Base-by-base conservation (phyloP, 495 filamentous ascomycete species). In the Penicillium canescens region DNA sequence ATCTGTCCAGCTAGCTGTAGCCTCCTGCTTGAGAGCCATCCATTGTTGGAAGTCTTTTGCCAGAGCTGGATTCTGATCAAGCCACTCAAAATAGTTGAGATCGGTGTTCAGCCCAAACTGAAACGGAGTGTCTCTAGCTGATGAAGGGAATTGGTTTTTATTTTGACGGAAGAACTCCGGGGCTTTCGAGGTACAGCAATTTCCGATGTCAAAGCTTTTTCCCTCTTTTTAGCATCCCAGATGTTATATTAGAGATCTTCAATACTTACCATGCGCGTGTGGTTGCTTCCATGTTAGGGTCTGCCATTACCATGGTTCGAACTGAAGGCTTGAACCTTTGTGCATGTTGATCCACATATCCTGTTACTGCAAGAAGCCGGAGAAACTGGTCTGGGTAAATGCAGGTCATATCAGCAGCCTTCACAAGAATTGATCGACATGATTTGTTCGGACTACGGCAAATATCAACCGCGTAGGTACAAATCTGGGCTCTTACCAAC, bases 41-140 rank as follows among this genome's bases (percentile, higher is more conserved):
- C 59, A 68, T 11, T 54, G 52, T 33, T 71, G 64, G 43, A 68
- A 71, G 36, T 57, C 58, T 16, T 40, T 54, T 0, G 62, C 52
- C 14, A 52, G 20, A 4, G 36, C 49, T 0, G 60, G 67, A 46
- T 60, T 62, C n/a, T 60, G 31, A 11, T 42, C 56, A 24, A 65
- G 56, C 62, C 64, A 62, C 8, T 64, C 57, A 49, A 74, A 77
- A 21, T 57, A 60, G 2, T 42, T 42, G 0, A 73, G 50, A 7
- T 68, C 59, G 3, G 69, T 71, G 46, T 68, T 61, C 20, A 63
- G 54, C 2, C 64, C 71, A 34, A 71, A 66, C 39, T 78, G 75
- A 41, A 74, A 67, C 1, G 73, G 66, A 10, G 74, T 70, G 46
- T 76, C 54, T 41, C 36, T 55, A 6, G 45, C 52, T 12, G 65